Conservation (phyloP, 257 asterid species). For the Knoxia roxburghii region DNA sequence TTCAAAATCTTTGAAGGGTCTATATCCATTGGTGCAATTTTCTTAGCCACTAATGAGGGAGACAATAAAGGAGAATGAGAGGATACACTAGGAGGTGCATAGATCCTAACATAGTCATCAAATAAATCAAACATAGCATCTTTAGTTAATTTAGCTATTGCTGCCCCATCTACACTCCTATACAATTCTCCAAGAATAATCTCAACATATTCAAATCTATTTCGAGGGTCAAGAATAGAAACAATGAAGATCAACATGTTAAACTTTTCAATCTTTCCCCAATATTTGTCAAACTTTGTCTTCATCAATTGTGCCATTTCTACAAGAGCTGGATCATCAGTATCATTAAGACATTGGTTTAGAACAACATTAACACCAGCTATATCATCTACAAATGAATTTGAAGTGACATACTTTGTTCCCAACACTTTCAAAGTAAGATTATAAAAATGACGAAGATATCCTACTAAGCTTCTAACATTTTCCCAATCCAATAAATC, state of each 20-base stretch:
- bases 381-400: background rate
- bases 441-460: background rate
- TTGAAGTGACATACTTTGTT: background rate
- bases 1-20: too few relatives aligned
- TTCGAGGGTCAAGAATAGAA: background rate
- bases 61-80: too few relatives aligned
- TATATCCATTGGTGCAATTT: too few relatives aligned
- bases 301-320: background rate
- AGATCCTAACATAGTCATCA: too few relatives aligned
- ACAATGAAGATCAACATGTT: background rate
- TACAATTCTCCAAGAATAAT: background rate
- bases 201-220: background rate
- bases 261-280: background rate
- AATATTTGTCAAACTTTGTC: constrained; percentile 1
- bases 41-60: too few relatives aligned
- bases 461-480: background rate
- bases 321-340: background rate
- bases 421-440: background rate
- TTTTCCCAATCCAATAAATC: background rate
- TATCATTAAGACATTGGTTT: background rate
- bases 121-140: background rate
- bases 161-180: too few relatives aligned
- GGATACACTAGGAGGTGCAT: too few relatives aligned
- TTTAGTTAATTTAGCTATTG: background rate
- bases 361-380: background rate